These are phyloP conservation scores for Arthrinium phaeospermum DNA, from an alignment of 2,329 filamentous ascomycete genomes.

Conservation along the genomic window DNA sequence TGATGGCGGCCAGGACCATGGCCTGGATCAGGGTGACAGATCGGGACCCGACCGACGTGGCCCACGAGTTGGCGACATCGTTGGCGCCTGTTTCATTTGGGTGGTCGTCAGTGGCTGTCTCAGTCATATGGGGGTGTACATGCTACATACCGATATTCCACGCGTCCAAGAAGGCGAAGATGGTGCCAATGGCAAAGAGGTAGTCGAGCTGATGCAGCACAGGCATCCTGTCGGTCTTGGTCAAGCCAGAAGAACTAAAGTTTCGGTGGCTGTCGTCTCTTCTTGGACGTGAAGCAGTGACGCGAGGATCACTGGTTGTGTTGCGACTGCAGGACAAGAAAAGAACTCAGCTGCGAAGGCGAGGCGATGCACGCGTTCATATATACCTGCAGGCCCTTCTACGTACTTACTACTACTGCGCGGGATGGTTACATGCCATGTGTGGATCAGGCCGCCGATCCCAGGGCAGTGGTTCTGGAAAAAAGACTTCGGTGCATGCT, in stretches of 20 bases:
- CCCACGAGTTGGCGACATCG: constrained; percentile 80
- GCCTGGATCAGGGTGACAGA: constrained; percentile 67
- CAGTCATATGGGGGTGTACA: neutral
- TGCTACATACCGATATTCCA: constrained; percentile 65
- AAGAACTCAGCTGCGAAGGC: neutral
- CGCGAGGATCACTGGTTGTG: neutral
- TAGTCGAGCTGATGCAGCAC: constrained; percentile 62
- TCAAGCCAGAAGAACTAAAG: neutral
- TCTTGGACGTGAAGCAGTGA: neutral
- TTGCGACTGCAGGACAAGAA: neutral
- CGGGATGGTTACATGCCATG: neutral
- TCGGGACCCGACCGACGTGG: constrained; percentile 73
- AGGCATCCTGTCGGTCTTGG: constrained; percentile 27
- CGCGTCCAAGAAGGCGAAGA: constrained; percentile 70
- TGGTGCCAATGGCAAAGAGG: constrained; percentile 66
- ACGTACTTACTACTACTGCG: neutral
- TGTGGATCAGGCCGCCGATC: neutral
- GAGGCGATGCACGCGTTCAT: neutral
- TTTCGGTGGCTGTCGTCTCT: neutral
- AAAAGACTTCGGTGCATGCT: neutral
- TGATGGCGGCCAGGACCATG: constrained; percentile 61
- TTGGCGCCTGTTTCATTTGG: constrained; percentile 45
- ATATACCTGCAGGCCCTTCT: neutral
- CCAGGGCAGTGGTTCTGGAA: neutral
- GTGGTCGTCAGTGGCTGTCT: constrained; percentile 2